Evolutionary conservation across 148 eudicot genomes (phyloP).

Genomic region (Limonium bicolor): DNA sequence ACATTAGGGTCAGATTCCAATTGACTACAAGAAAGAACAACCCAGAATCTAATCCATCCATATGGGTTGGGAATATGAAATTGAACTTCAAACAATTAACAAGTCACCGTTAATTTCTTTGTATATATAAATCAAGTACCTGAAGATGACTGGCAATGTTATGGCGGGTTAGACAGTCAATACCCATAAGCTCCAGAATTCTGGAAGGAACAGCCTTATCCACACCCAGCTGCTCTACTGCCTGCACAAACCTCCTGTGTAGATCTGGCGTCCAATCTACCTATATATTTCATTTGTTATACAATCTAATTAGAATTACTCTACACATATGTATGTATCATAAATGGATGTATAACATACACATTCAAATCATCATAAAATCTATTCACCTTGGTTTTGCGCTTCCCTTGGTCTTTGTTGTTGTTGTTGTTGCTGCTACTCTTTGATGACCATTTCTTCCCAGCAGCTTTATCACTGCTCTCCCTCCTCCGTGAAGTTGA

Average conservation of each 20-base stretch:
- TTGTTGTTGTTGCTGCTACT: constrained; percentile 2
- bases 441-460: not conserved
- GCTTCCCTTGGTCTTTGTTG: constrained; percentile 15
- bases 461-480: not conserved
- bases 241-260: constrained; percentile 92
- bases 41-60: too few species aligned
- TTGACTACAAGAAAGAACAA: too few species aligned
- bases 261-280: constrained; percentile 99
- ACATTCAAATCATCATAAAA: not conserved
- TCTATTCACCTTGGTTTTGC: constrained; percentile 31
- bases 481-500: constrained; percentile 3
- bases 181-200: constrained; percentile 92
- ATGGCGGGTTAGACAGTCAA: constrained; percentile 91
- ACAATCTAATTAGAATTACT: not conserved
- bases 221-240: constrained; percentile 92
- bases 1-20: too few species aligned
- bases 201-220: constrained; percentile 99
- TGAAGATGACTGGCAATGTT: constrained; percentile 98
- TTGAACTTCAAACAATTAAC: too few species aligned
- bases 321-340: constrained; percentile 8
- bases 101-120: too few species aligned
- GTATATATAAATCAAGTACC: too few species aligned
- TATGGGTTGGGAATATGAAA: too few species aligned
- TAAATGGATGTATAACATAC: not conserved
- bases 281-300: constrained; percentile 12